Evolutionary conservation across 2,329 filamentous ascomycete genomes (phyloP).

Genomic region (Trichoderma simmonsii): DNA sequence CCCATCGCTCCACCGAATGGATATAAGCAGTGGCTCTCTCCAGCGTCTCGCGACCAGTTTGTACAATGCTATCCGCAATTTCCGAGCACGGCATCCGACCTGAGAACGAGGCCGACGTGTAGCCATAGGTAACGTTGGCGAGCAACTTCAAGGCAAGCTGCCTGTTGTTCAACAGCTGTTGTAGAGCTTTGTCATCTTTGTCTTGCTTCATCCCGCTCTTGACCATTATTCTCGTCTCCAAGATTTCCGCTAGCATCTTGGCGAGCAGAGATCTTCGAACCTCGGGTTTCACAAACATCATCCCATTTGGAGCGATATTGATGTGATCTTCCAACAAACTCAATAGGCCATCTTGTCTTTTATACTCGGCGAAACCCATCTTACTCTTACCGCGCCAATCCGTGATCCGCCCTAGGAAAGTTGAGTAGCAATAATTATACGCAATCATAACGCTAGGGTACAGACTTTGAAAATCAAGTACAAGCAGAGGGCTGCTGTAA

Average conservation of each 20-base stretch:
- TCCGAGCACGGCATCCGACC: slow-evolving; percentile 97
- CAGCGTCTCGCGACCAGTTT: slow-evolving; percentile 89
- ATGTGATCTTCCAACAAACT: slow-evolving; percentile 78
- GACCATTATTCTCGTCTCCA: slow-evolving; percentile 96
- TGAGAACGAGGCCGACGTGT: slow-evolving; percentile 94
- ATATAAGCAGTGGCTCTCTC: slow-evolving; percentile 92
- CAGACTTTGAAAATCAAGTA: slow-evolving; percentile 92
- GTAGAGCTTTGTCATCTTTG: slow-evolving; percentile 80
- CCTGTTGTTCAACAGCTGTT: slow-evolving; percentile 86
- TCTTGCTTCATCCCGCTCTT: slow-evolving; percentile 95
- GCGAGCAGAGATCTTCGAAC: slow-evolving; percentile 88
- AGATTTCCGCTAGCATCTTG: slow-evolving; percentile 93
- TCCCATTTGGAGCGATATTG: slow-evolving; percentile 91
- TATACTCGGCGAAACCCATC: slow-evolving; percentile 89
- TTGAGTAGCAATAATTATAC: slow-evolving; percentile 99
- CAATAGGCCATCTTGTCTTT: slow-evolving; percentile 70
- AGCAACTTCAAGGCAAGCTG: slow-evolving; percentile 93
- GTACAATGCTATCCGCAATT: slow-evolving; percentile 96
- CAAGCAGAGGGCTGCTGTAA: slow-evolving; percentile 83
- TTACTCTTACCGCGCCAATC: slow-evolving; percentile 90
- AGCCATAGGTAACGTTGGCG: slow-evolving; percentile 98
- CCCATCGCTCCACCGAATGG: slow-evolving; percentile 83
- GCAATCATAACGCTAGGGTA: slow-evolving; percentile 99
- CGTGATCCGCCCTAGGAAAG: slow-evolving; percentile 81
- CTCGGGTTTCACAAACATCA: slow-evolving; percentile 86